Conservation (phyloP, 2,329 filamentous ascomycete genomes). For the Penicillium aurantiogriseum region DNA sequence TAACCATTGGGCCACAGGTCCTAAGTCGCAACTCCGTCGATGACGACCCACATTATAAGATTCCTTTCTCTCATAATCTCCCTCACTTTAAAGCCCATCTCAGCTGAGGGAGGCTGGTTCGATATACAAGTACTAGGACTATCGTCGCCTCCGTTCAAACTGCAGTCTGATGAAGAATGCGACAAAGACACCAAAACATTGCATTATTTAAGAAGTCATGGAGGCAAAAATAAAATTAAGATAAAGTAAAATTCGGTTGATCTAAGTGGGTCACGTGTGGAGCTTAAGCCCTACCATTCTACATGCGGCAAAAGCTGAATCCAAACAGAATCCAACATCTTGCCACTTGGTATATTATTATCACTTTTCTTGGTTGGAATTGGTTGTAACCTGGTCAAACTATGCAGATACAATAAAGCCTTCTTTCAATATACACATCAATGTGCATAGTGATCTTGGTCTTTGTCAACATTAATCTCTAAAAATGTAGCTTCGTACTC, state of each 20-base stretch:
- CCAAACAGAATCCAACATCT: not conserved
- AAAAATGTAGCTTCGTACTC: not conserved
- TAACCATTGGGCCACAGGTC: not conserved
- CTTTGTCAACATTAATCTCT: not conserved
- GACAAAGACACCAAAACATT: not conserved
- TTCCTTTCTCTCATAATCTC: not conserved
- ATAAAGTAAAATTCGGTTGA: not conserved
- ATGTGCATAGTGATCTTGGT: not conserved
- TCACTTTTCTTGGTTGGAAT: not conserved
- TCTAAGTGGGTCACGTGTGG: not conserved
- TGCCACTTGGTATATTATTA: not conserved
- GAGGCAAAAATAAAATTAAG: not conserved
- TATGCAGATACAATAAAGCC: not conserved
- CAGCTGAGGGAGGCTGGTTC: not conserved
- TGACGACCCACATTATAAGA: not conserved
- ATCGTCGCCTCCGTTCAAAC: not conserved
- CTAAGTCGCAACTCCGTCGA: not conserved
- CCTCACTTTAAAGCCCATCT: not conserved
- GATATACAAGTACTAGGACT: not conserved
- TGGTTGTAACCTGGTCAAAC: not conserved
- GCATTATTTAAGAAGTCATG: not conserved
- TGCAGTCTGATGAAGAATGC: not conserved
- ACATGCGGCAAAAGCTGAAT: not conserved
- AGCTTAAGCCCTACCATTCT: not conserved
- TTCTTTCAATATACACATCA: not conserved